Evolutionary conservation across 1,284 basidiomycete genomes (phyloP).

Genomic region (Trichosporon sp.): DNA sequence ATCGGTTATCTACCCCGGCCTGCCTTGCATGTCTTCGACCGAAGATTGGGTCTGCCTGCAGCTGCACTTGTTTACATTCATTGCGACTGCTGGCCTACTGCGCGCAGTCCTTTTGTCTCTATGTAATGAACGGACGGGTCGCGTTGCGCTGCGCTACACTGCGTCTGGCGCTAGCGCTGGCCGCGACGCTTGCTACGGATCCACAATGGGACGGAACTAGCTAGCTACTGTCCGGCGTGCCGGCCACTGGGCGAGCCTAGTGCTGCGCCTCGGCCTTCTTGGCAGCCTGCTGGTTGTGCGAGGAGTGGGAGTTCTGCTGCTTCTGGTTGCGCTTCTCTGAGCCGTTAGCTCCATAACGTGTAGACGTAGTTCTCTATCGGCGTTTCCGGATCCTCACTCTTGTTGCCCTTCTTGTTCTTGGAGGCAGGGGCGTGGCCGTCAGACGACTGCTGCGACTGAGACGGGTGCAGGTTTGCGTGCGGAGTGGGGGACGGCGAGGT

Average conservation of each 20-base stretch:
- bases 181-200: no score
- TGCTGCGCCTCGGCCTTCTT: neutral
- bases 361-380: slow-evolving; percentile 1
- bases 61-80: no score
- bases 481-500: neutral
- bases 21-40: no score
- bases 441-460: no score
- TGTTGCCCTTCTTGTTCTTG: neutral
- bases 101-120: no score
- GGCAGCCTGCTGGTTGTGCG: neutral
- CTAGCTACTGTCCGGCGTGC: neutral
- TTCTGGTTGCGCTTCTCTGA: slow-evolving; percentile 2
- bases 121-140: no score
- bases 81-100: no score
- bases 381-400: neutral
- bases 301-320: slow-evolving; percentile 1
- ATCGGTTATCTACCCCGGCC: neutral
- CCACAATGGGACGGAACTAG: neutral
- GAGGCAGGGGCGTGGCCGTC: neutral
- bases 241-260: no score
- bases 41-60: no score
- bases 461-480: neutral
- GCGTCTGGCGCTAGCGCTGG: no score
- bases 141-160: no score
- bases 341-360: slow-evolving; percentile 1